Conservation (phyloP, 768 basidiomycete genomes). For the Tulasnella sp. region DNA sequence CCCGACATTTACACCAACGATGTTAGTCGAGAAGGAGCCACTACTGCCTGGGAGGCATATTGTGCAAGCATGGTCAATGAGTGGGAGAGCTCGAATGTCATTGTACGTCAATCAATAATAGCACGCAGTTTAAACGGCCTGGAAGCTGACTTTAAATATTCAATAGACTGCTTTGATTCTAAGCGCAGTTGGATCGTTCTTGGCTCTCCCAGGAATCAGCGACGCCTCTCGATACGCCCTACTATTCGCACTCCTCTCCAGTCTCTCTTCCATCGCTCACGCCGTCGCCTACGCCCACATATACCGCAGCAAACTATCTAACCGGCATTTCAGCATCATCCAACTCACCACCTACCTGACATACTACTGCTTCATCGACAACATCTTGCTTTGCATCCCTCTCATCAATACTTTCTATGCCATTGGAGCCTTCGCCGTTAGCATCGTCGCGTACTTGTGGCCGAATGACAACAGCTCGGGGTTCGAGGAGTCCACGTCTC, state of each 20-base stretch:
- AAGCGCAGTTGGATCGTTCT: background rate
- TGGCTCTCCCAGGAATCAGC: slow-evolving; percentile 6
- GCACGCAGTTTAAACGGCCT: background rate
- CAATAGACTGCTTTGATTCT: slow-evolving; percentile 7
- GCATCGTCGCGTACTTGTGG: slow-evolving; percentile 9
- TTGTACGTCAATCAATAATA: background rate
- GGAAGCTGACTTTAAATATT: background rate
- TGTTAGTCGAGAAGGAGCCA: background rate
- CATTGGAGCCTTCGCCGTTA: slow-evolving; percentile 1
- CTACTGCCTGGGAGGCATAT: slow-evolving; percentile 6
- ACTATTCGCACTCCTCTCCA: background rate
- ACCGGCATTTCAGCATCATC: slow-evolving; percentile 5
- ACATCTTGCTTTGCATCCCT: slow-evolving; percentile 3
- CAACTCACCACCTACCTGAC: slow-evolving; percentile 8
- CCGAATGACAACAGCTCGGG: background rate
- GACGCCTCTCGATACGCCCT: slow-evolving; percentile 5
- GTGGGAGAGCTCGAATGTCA: slow-evolving; percentile 8
- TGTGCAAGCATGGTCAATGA: slow-evolving; percentile 3
- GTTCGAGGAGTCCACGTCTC: background rate
- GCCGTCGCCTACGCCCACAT: slow-evolving; percentile 2
- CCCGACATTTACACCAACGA: slow-evolving; percentile 7
- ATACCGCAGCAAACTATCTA: background rate
- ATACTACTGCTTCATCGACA: slow-evolving; percentile 5
- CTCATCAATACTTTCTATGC: slow-evolving; percentile 5
- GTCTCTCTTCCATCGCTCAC: slow-evolving; percentile 6